These are phyloP conservation scores for Ophiocordyceps camponoti-saundersi DNA, from an alignment of 2,329 filamentous ascomycete species.

Conservation along the genomic window DNA sequence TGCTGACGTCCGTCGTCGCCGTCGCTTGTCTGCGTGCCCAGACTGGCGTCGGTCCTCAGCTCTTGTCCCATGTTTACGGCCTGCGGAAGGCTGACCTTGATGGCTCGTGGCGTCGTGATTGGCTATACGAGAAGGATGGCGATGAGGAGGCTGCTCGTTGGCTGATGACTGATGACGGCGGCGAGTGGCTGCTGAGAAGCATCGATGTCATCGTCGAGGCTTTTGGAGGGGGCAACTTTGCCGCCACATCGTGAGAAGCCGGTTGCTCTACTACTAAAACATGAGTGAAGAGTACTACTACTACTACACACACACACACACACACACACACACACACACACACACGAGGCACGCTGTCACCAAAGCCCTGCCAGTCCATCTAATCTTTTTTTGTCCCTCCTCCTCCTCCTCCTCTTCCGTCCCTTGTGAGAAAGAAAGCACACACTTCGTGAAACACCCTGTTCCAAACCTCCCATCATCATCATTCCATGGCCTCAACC, in stretches of 20 bases:
- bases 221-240: conserved; percentile 17
- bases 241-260: too few relatives aligned
- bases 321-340: too few relatives aligned
- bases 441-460: too few relatives aligned
- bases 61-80: conserved; percentile 67
- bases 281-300: neutral
- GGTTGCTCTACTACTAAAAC: too few relatives aligned
- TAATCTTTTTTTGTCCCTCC: neutral
- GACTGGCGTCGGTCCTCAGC: conserved; percentile 69
- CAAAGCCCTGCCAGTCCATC: neutral
- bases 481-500: conserved; percentile 64
- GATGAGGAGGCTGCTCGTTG: conserved; percentile 19
- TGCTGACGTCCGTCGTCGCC: conserved; percentile 57
- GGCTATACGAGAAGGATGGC: conserved; percentile 7
- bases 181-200: conserved; percentile 26
- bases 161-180: conserved; percentile 27
- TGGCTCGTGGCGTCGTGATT: conserved; percentile 29
- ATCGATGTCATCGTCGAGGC: conserved; percentile 27
- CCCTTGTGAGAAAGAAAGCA: neutral
- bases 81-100: conserved; percentile 60
- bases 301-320: too few relatives aligned
- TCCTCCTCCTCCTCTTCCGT: too few relatives aligned
- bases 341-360: neutral
- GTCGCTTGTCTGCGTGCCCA: conserved; percentile 62
- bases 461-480: neutral